A percentile compares a stretch with the other conserved stretches of the same genome.
Conservation (phyloP, 768 basidiomycete species). For the Suillus americanus region DNA sequence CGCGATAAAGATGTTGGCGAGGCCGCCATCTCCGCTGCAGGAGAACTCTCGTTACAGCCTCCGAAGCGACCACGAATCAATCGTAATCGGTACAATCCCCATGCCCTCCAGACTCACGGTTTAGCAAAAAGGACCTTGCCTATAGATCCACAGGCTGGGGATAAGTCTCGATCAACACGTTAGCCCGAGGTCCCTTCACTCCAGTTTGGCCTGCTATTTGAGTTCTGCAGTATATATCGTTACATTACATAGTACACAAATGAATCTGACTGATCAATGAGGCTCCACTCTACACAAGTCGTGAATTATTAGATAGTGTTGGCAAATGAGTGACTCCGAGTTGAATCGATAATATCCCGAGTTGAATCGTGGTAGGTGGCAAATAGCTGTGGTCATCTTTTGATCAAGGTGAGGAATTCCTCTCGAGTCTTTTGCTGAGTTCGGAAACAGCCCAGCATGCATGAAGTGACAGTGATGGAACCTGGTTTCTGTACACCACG, state of each 20-base stretch:
- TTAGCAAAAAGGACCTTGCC: constrained; percentile 61
- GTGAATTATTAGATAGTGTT: constrained; percentile 21
- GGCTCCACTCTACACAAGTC: constrained; percentile 12
- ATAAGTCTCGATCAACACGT: constrained; percentile 44
- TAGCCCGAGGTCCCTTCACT: neutral
- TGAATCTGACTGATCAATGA: constrained; percentile 12
- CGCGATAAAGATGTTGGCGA: constrained; percentile 60
- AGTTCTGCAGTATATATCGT: constrained; percentile 16
- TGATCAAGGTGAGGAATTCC: constrained; percentile 90
- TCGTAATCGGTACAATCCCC: constrained; percentile 47
- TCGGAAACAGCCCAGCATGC: constrained; percentile 98
- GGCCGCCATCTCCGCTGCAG: constrained; percentile 31
- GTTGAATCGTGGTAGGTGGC: constrained; percentile 44
- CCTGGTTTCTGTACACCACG: constrained; percentile 99
- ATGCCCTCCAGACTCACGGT: constrained; percentile 36
- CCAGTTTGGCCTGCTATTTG: neutral
- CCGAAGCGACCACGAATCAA: constrained; percentile 62
- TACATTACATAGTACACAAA: constrained; percentile 18
- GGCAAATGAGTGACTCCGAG: constrained; percentile 27
- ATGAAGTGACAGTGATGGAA: constrained; percentile 90
- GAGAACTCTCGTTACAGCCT: constrained; percentile 41
- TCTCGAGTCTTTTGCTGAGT: constrained; percentile 98
- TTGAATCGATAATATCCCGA: constrained; percentile 38
- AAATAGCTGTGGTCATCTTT: constrained; percentile 29
- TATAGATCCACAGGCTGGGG: constrained; percentile 59